Evolutionary conservation across 23 red algal genomes (phyloP).

Genomic region (Gracilariopsis chorda): DNA sequence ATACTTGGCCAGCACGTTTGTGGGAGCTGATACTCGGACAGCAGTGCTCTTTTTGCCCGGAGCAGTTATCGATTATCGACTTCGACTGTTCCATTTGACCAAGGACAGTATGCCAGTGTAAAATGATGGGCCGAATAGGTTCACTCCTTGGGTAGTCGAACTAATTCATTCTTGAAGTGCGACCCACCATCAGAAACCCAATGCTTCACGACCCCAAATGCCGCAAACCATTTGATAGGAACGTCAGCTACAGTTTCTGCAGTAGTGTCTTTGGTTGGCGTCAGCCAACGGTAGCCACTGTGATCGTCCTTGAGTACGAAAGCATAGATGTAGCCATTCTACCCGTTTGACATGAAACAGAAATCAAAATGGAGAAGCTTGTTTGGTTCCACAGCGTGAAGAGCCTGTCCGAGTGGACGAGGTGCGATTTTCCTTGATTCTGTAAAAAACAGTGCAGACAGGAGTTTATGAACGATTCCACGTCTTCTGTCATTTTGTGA

Average conservation of each 20-base stretch:
- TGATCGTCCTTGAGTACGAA: not conserved
- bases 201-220: not conserved
- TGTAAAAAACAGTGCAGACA: slow-evolving; percentile 15
- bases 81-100: slow-evolving; percentile 32
- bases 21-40: not conserved
- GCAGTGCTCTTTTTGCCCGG: not conserved
- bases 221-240: not conserved
- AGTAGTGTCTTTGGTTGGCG: not conserved
- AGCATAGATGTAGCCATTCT: not conserved
- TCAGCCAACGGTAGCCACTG: not conserved
- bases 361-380: slow-evolving; percentile 23
- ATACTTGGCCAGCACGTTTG: not conserved
- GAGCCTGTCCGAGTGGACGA: not conserved
- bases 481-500: not conserved
- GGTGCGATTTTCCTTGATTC: not conserved
- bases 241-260: not conserved
- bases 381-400: not conserved
- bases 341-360: not conserved
- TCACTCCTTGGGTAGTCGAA: not conserved
- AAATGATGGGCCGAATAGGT: not conserved
- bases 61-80: not conserved
- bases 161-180: slow-evolving; percentile 12
- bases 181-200: not conserved
- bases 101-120: not conserved
- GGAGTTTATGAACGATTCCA: not conserved